A percentile compares a stretch with the other conserved stretches of the same genome.
Evolutionary conservation across 257 asterid genomes (phyloP).

Genomic region (Paulownia fortunei): DNA sequence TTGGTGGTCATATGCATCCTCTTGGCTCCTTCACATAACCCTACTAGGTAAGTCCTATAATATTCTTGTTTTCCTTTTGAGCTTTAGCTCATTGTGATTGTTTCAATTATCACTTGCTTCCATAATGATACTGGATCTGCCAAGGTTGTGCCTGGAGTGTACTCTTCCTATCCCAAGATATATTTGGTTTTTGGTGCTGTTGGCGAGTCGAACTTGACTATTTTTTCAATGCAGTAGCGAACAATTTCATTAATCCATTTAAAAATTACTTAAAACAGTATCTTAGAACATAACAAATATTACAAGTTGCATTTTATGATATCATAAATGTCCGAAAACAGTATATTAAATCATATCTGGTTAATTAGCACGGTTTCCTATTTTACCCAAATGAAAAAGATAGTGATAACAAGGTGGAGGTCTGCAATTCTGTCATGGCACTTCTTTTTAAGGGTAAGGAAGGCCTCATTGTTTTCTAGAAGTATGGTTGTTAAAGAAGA

Average conservation of each 20-base stretch:
- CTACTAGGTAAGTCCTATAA: constrained; percentile 69
- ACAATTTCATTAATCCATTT: background rate
- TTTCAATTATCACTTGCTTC: background rate
- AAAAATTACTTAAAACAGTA: background rate
- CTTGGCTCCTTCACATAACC: constrained; percentile 90
- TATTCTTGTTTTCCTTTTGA: background rate
- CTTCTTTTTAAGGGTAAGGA: background rate
- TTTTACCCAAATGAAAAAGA: background rate
- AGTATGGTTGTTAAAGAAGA: background rate
- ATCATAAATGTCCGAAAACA: background rate
- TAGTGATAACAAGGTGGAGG: background rate
- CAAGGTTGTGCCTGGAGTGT: background rate
- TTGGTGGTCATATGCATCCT: constrained; percentile 83
- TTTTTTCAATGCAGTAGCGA: background rate
- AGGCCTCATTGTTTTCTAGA: background rate
- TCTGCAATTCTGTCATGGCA: background rate
- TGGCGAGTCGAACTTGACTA: background rate
- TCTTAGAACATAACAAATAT: background rate
- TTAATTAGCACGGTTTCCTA: background rate
- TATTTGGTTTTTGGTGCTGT: background rate
- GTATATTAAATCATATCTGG: background rate
- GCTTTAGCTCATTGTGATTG: constrained; percentile 1
- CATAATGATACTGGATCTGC: background rate
- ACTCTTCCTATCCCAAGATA: background rate
- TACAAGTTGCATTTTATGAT: constrained; percentile 5